Base-by-base conservation (phyloP, 163 green algal genomes). In the Chlorella variabilis region DNA sequence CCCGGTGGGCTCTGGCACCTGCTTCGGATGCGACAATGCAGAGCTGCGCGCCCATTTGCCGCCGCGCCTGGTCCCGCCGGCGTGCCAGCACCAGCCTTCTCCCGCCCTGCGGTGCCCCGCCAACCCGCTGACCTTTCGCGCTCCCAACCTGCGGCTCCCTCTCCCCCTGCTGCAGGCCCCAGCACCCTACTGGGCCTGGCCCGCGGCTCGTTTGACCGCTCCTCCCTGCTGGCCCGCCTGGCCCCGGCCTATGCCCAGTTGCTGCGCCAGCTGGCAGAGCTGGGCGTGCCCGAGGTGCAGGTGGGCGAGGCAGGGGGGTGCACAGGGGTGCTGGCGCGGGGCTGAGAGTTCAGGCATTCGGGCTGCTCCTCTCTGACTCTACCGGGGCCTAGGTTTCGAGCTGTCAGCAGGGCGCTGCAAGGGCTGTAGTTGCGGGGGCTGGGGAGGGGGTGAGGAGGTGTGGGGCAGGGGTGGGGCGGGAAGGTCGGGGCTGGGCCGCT, bases 231-330 rank as follows among this genome's bases (percentile, higher is more conserved):
- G 23, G 61, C 83, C 36, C 65, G 63, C 9, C 87, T 98, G 45
- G 75, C 96, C 62, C 94, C 95, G 15, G 85, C 90, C 20, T 98
- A 98, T 69, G 65, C 70, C 15, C 54, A 90, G 34, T 81, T 96
- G 41, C 88, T 98, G 51, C 27, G 71, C 21, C 25, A 91, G 84
- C 88, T 98, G 48, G 86, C 84, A 77, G 77, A 48, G 2, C 80
- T 94, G 66, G 88, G 89, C 18, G 90, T 94, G 66, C 78, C 87
- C 39, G 88, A 91, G 85, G 88, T 90, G 13, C 78, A 87, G 87
- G 81, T 85, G 33, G 18, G 54, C 6, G 67, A 33, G 3, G 11
- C 3, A 9, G 3, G 17, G 27, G 1, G 7, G 18, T 3, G 41
- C 45, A 54, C n/a, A n/a, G n/a, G n/a, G n/a, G n/a, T n/a, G n/a